Evolutionary conservation across 2,329 filamentous ascomycete species (phyloP).

Genomic region (Fusarium avenaceum): DNA sequence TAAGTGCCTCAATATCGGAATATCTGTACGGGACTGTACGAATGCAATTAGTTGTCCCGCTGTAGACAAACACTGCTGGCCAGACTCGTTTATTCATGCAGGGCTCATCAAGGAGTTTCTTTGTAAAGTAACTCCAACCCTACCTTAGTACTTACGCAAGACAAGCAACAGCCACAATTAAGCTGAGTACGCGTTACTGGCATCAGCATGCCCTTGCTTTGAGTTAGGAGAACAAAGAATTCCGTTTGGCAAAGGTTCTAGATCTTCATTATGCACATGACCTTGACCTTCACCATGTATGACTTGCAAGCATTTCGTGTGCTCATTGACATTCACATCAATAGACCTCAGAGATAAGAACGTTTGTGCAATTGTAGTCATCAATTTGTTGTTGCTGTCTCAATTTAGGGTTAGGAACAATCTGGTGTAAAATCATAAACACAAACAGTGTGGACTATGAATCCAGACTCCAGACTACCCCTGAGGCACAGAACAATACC

Average conservation of each 20-base stretch:
- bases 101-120: constrained; percentile 13
- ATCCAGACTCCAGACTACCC: constrained; percentile 20
- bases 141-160: neutral
- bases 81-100: neutral
- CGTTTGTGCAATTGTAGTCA: constrained; percentile 5
- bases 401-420: constrained; percentile 40
- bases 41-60: neutral
- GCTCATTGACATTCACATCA: neutral
- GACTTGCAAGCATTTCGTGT: neutral
- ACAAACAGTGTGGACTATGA: constrained; percentile 29
- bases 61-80: neutral
- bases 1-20: too few species aligned
- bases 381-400: constrained; percentile 38
- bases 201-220: too few species aligned
- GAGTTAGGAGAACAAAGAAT: neutral
- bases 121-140: constrained; percentile 23
- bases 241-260: neutral
- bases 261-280: neutral
- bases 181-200: neutral
- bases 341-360: neutral
- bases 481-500: constrained; percentile 7
- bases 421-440: constrained; percentile 44
- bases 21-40: too few species aligned
- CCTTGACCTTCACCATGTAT: neutral
- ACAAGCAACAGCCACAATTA: constrained; percentile 7